phyloP scores from a whole-genome alignment of 2,329 filamentous ascomycete genomes.

The Harringtonia aguacate region DNA sequence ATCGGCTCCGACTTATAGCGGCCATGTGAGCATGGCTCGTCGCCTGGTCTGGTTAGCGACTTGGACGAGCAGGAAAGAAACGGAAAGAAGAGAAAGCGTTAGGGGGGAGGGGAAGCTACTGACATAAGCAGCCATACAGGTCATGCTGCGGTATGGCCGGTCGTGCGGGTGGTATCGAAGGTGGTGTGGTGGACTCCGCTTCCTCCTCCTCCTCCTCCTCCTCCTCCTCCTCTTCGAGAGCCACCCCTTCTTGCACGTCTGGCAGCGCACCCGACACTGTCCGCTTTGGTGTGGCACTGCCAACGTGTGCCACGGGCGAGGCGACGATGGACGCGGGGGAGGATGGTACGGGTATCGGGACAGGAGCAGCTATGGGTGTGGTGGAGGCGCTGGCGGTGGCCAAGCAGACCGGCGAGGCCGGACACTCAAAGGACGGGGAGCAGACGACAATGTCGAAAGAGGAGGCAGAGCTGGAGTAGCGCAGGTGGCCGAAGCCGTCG shows the following conservation, averaged over 20 bases:
- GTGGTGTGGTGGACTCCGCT: too few relatives aligned
- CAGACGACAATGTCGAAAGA: conserved; percentile 53
- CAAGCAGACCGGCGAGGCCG: conserved; percentile 43
- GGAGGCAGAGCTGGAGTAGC: conserved; percentile 62
- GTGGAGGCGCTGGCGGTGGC: conserved; percentile 3
- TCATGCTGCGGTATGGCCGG: conserved; percentile 34
- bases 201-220: conserved; percentile 20
- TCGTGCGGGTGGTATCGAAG: too few relatives aligned
- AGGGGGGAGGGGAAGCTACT: conserved; percentile 23
- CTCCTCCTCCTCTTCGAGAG: conserved; percentile 50
- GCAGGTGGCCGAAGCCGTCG: conserved; percentile 37
- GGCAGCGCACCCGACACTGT: conserved; percentile 49
- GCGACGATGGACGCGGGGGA: neutral
- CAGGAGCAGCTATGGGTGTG: neutral
- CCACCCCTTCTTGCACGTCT: conserved; percentile 82
- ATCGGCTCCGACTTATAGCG: conserved; percentile 19
- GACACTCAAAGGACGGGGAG: conserved; percentile 29
- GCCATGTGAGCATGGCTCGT: conserved; percentile 49
- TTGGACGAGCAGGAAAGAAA: neutral
- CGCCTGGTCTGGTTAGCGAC: conserved; percentile 31
- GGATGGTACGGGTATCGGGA: neutral
- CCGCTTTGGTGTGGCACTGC: conserved; percentile 45
- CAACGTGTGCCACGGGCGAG: neutral
- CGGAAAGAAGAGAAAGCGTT: neutral
- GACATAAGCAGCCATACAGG: conserved; percentile 64